phyloP scores from a whole-genome alignment of 2,329 filamentous ascomycete species.

The Endocalyx cinctus region DNA sequence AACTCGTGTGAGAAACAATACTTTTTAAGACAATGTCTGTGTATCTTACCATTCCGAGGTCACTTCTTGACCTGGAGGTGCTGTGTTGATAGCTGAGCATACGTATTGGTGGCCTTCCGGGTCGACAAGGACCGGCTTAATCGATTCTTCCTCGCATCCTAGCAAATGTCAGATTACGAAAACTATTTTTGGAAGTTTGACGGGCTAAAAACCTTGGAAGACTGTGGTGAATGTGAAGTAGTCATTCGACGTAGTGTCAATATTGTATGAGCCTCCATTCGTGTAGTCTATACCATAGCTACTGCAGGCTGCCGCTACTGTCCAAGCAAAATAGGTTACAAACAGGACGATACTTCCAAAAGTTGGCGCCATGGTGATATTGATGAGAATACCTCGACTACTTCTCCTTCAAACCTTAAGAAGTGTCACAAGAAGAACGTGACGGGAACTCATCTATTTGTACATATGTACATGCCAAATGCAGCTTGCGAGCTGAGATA shows the following conservation, averaged over 20 bases:
- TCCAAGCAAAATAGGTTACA: constrained; percentile 10
- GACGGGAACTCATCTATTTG: too few species aligned
- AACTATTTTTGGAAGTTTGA: too few species aligned
- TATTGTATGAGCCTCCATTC: constrained; percentile 34
- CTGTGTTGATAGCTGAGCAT: constrained; percentile 31
- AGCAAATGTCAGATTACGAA: constrained; percentile 2
- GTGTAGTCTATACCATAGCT: constrained; percentile 35
- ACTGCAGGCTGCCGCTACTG: constrained; percentile 20
- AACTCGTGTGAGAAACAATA: too few species aligned
- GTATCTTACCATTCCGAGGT: constrained; percentile 33
- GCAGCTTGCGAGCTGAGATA: too few species aligned
- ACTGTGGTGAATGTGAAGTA: constrained; percentile 34
- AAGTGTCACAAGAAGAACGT: too few species aligned
- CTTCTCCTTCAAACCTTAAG: too few species aligned
- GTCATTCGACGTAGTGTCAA: constrained; percentile 31
- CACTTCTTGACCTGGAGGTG: constrained; percentile 28
- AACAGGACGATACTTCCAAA: constrained; percentile 8
- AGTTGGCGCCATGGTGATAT: too few species aligned
- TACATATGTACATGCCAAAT: too few species aligned
- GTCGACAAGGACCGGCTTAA: constrained; percentile 30
- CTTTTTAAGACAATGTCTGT: too few species aligned
- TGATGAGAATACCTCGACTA: too few species aligned
- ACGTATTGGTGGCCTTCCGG: constrained; percentile 29
- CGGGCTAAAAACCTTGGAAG: constrained; percentile 34
- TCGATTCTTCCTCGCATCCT: constrained; percentile 30